Conservation (phyloP, 257 asterid species). For the Solanum corneliomulleri region DNA sequence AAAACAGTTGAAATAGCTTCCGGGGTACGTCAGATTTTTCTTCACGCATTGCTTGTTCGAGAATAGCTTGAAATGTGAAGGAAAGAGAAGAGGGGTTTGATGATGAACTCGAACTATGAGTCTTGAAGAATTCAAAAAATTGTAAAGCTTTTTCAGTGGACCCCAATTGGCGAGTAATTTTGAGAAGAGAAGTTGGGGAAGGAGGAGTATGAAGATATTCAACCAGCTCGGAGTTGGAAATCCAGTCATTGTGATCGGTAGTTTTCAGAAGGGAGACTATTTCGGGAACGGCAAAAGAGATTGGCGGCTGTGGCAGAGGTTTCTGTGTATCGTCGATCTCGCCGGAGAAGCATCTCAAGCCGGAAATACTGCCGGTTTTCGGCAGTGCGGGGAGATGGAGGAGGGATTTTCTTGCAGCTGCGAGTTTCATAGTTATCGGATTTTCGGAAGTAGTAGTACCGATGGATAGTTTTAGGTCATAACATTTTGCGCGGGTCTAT, state of each 20-base stretch:
- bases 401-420: neutral
- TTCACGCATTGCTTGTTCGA: conserved; percentile 47
- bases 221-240: conserved; percentile 27
- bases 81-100: conserved; percentile 15
- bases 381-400: conserved; percentile 4
- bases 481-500: neutral
- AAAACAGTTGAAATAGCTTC: conserved; percentile 41
- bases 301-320: neutral
- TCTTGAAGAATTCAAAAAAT: conserved; percentile 37
- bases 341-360: conserved; percentile 9
- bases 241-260: conserved; percentile 45
- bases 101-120: neutral
- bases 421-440: conserved; percentile 13
- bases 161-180: conserved; percentile 54
- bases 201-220: conserved; percentile 34
- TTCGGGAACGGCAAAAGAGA: conserved; percentile 7
- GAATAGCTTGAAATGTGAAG: conserved; percentile 52
- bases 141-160: conserved; percentile 39
- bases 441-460: neutral
- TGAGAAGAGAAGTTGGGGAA: conserved; percentile 39
- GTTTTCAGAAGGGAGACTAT: conserved; percentile 35
- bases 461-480: neutral
- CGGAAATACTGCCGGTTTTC: conserved; percentile 3
- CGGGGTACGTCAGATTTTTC: conserved; percentile 5
- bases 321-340: neutral